These are phyloP conservation scores for Haplographium delicatum DNA, from an alignment of 495 filamentous ascomycete species.

Conservation along the genomic window DNA sequence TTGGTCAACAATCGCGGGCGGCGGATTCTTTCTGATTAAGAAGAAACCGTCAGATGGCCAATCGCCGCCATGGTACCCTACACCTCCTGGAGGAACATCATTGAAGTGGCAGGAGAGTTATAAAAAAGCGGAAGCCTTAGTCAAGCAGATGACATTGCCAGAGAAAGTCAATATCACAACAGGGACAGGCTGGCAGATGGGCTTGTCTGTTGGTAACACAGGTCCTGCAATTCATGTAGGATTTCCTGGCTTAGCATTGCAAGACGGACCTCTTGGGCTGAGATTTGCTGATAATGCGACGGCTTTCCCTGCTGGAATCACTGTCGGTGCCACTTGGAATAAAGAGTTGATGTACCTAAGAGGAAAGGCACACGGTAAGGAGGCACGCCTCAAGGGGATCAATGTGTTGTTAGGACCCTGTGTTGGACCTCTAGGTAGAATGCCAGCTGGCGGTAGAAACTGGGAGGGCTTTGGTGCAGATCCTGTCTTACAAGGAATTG, in stretches of 20 bases:
- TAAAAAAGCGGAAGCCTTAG: conserved; percentile 71
- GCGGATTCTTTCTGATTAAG: conserved; percentile 20
- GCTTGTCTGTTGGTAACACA: conserved; percentile 86
- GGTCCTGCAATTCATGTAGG: conserved; percentile 61
- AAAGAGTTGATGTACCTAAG: conserved; percentile 68
- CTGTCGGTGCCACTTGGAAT: conserved; percentile 84
- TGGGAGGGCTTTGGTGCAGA: conserved; percentile 87
- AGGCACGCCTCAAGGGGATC: conserved; percentile 68
- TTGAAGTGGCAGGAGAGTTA: conserved; percentile 73
- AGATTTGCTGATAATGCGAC: conserved; percentile 72
- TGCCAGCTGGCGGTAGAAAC: conserved; percentile 82
- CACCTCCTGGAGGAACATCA: conserved; percentile 74
- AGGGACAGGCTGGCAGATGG: conserved; percentile 88
- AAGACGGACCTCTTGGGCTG: conserved; percentile 84
- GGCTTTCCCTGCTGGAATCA: conserved; percentile 79
- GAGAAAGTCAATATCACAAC: conserved; percentile 97
- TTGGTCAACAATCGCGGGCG: conserved; percentile 18
- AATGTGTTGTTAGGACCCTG: conserved; percentile 71
- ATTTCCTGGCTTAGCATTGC: conserved; percentile 83
- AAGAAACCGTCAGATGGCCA: conserved; percentile 40
- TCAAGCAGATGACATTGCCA: conserved; percentile 73
- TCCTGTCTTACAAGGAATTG: conserved; percentile 67
- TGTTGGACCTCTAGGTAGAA: conserved; percentile 72
- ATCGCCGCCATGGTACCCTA: conserved; percentile 79
- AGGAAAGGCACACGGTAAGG: conserved; percentile 61